Percentiles rank a stretch among this genome's conserved stretches.
These are phyloP conservation scores for Peltaster fructicola DNA, from an alignment of 2,329 filamentous ascomycete species.

Conservation along the genomic window DNA sequence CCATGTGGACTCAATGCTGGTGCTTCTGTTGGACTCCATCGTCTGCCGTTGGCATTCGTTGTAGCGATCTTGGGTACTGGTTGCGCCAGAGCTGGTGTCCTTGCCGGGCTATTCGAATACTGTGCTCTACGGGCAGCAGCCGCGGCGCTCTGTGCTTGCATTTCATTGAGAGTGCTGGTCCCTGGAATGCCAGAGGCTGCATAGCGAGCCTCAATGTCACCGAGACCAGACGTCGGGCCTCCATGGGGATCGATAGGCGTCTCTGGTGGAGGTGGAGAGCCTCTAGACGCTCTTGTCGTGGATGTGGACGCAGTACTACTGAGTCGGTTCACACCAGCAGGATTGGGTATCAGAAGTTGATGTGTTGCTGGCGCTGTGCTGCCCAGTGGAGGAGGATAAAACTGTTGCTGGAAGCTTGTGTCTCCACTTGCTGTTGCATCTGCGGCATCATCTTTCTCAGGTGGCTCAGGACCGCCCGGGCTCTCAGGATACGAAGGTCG, in stretches of 20 bases:
- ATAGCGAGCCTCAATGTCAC: slow-evolving; percentile 80
- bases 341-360: slow-evolving; percentile 34
- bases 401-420: slow-evolving; percentile 31
- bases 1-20: slow-evolving; percentile 77
- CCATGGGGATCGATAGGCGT: slow-evolving; percentile 48
- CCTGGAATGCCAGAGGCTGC: slow-evolving; percentile 82
- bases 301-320: slow-evolving; percentile 81
- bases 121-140: slow-evolving; percentile 67
- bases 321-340: slow-evolving; percentile 40
- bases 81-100: slow-evolving; percentile 7
- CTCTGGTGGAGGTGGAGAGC: slow-evolving; percentile 87
- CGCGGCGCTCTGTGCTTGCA: slow-evolving; percentile 60
- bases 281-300: slow-evolving; percentile 77
- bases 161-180: slow-evolving; percentile 59
- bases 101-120: slow-evolving; percentile 34
- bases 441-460: slow-evolving; percentile 54
- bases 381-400: slow-evolving; percentile 38
- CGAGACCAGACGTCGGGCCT: slow-evolving; percentile 19
- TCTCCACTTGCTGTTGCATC: slow-evolving; percentile 19
- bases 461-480: slow-evolving; percentile 49
- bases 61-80: too few relatives aligned
- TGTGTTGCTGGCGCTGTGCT: slow-evolving; percentile 9
- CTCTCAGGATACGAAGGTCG: slow-evolving; percentile 81
- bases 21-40: slow-evolving; percentile 89
- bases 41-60: slow-evolving; percentile 36